Evolutionary conservation across 768 basidiomycete genomes (phyloP).

Genomic region (Leccinellum luteum): DNA sequence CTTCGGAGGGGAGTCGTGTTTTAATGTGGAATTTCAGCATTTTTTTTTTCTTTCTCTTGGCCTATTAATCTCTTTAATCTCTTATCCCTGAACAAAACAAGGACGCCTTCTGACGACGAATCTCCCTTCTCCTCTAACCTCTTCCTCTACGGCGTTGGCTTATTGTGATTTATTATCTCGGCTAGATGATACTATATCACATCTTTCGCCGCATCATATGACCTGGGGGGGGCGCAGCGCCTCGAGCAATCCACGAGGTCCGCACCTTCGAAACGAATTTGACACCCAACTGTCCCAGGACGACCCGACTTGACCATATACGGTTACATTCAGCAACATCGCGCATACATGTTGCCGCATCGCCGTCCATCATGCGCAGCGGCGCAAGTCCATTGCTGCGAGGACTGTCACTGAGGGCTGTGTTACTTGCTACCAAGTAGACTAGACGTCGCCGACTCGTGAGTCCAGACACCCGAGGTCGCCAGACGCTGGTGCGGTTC

Average conservation of each 20-base stretch:
- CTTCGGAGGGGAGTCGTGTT: neutral
- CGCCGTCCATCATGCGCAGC: neutral
- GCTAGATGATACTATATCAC: constrained; percentile 20
- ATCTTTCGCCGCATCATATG: neutral
- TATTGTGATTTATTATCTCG: constrained; percentile 19
- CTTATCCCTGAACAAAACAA: constrained; percentile 7
- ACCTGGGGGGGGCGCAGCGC: neutral
- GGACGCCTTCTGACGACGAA: neutral
- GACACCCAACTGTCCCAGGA: neutral
- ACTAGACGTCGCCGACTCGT: neutral
- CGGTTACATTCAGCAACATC: constrained; percentile 21
- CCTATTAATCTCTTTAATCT: no score
- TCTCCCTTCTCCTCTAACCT: neutral
- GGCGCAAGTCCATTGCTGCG: neutral
- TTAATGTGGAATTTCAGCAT: neutral
- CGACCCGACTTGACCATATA: constrained; percentile 15
- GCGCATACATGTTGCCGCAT: neutral
- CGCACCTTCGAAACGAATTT: neutral
- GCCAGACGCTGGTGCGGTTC: neutral
- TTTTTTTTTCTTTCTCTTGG: neutral
- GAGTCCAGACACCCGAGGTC: neutral
- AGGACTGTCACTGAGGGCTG: neutral
- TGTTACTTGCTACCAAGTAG: neutral
- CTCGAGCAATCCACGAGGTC: constrained; percentile 32
- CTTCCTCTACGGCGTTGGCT: neutral